A percentile compares a stretch with the other conserved stretches of the same genome.
phyloP scores from a whole-genome alignment of 2,329 filamentous ascomycete species.

The Periconia sp. region DNA sequence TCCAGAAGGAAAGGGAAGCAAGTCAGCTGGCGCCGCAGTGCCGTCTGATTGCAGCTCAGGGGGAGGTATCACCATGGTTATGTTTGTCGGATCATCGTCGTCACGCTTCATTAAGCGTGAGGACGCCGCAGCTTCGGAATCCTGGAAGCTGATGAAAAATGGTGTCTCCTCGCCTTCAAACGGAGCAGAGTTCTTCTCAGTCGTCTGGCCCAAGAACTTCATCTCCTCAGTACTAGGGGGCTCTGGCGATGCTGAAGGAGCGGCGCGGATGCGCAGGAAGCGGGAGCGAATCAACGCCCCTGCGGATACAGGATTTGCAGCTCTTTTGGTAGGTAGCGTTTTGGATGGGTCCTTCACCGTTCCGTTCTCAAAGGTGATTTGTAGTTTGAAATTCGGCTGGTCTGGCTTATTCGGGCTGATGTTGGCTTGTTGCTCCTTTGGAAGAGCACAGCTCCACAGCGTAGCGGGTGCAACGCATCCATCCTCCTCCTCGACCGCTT shows the following conservation, averaged over 20 bases:
- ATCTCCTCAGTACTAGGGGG: slow-evolving; percentile 73
- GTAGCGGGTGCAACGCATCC: slow-evolving; percentile 75
- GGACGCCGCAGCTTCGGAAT: slow-evolving; percentile 28
- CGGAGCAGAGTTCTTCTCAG: slow-evolving; percentile 71
- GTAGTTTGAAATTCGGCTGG: slow-evolving; percentile 79
- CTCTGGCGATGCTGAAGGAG: slow-evolving; percentile 58
- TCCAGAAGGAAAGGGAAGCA: slow-evolving; percentile 70
- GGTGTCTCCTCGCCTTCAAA: slow-evolving; percentile 88
- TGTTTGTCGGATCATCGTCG: slow-evolving; percentile 43
- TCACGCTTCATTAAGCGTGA: slow-evolving; percentile 46
- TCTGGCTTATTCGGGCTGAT: slow-evolving; percentile 68
- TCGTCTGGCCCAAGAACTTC: slow-evolving; percentile 83
- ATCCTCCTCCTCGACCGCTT: slow-evolving; percentile 67
- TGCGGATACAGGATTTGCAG: slow-evolving; percentile 63
- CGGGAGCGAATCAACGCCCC: slow-evolving; percentile 41
- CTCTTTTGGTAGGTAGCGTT: slow-evolving; percentile 53
- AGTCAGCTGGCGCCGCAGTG: slow-evolving; percentile 71
- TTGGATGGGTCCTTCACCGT: slow-evolving; percentile 46
- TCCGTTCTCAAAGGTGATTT: slow-evolving; percentile 69
- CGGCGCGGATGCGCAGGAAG: slow-evolving; percentile 32
- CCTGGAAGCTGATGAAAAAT: slow-evolving; percentile 81
- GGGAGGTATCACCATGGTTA: slow-evolving; percentile 65
- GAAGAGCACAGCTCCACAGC: slow-evolving; percentile 85
- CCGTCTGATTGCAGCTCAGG: slow-evolving; percentile 71
- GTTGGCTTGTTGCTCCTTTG: slow-evolving; percentile 74